Evolutionary conservation across 2,329 filamentous ascomycete genomes (phyloP).

Genomic region (Xylaria sp.): DNA sequence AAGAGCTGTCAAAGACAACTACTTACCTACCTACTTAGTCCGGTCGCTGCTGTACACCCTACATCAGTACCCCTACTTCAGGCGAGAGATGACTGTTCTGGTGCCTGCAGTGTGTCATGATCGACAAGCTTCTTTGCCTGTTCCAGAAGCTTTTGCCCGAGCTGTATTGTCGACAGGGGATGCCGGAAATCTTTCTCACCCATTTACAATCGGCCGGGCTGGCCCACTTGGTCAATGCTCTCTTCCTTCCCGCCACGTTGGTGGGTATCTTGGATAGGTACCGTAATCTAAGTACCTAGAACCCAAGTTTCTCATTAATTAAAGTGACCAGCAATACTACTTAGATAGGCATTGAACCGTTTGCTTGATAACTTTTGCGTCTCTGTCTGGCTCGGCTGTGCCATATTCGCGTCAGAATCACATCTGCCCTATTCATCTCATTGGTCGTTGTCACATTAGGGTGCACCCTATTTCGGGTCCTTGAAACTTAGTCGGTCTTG

Average conservation of each 20-base stretch:
- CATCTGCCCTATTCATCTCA: neutral
- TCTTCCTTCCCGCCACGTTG: neutral
- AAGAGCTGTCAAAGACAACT: neutral
- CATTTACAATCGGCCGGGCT: conserved; percentile 22
- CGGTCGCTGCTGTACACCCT: neutral
- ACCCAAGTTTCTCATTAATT: too few species aligned
- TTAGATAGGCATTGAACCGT: neutral
- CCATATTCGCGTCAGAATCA: neutral
- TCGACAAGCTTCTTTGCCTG: conserved; percentile 36
- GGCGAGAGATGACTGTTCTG: conserved; percentile 28
- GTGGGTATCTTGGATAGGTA: neutral
- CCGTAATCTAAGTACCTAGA: too few species aligned
- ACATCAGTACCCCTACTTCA: neutral
- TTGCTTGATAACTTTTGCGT: conserved; percentile 1
- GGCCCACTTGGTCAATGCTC: conserved; percentile 32
- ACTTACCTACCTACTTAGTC: neutral
- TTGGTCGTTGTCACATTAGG: neutral
- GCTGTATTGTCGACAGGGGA: conserved; percentile 30
- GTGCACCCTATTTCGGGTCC: neutral
- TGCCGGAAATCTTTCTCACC: conserved; percentile 12
- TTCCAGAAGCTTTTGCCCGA: conserved; percentile 44
- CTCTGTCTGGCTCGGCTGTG: neutral
- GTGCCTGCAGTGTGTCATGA: conserved; percentile 33
- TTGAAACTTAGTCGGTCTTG: neutral
- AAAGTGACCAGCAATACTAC: too few species aligned